These are phyloP conservation scores for Limnanthes douglasii DNA, from an alignment of 345 rosid genomes.

Conservation along the genomic window DNA sequence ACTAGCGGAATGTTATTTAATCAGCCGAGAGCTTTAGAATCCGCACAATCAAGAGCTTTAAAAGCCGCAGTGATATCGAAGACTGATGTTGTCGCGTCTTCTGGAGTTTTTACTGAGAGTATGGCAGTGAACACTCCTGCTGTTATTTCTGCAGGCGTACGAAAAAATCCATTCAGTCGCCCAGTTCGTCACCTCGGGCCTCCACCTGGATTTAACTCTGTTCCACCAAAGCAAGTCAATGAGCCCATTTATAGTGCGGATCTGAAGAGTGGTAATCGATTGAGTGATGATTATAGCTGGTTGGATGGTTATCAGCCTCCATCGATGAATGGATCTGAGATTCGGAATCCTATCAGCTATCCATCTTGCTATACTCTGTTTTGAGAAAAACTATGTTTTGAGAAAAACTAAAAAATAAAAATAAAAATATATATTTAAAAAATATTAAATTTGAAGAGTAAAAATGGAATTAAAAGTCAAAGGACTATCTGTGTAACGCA, in stretches of 20 bases:
- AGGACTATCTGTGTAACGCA: no score
- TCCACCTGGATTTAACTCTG: conserved; percentile 80
- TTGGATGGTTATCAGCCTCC: conserved; percentile 84
- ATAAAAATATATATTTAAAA: no score
- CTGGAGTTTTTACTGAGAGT: conserved; percentile 30
- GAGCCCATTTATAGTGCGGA: conserved; percentile 31
- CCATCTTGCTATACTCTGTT: no score
- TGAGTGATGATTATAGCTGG: conserved; percentile 90
- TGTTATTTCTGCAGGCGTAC: conserved; percentile 19
- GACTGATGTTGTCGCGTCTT: conserved; percentile 24
- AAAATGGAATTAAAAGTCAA: no score
- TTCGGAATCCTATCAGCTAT: no score
- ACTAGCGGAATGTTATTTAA: conserved; percentile 20
- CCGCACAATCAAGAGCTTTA: conserved; percentile 23
- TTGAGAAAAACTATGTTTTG: no score
- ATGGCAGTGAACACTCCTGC: conserved; percentile 22
- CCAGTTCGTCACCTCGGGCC: conserved; percentile 77
- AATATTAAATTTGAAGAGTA: no score
- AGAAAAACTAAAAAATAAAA: no score
- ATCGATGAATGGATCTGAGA: no score
- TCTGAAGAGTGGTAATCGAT: conserved; percentile 14
- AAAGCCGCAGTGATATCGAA: conserved; percentile 31
- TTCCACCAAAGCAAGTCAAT: conserved; percentile 37
- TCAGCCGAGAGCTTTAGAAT: no score
- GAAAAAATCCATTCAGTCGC: conserved; percentile 69